phyloP scores from a whole-genome alignment of 805 yeast genomes.

The Isabelozyma rhagii region DNA sequence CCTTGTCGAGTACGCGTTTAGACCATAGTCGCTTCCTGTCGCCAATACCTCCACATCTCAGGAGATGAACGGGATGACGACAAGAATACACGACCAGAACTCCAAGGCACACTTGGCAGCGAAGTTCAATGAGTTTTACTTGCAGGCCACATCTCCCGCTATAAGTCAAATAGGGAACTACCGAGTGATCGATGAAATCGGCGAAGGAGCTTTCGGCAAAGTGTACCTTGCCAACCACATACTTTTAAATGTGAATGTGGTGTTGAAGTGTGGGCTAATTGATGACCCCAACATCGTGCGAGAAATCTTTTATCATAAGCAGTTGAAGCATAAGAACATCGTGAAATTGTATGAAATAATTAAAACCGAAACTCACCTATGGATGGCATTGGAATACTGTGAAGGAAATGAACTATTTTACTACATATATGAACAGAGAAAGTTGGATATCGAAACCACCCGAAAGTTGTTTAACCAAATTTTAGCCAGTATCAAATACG shows the following conservation, averaged over 20 bases:
- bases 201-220: conserved; percentile 91
- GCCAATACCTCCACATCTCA: too few species aligned
- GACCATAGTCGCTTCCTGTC: too few species aligned
- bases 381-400: conserved; percentile 90
- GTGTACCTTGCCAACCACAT: conserved; percentile 82
- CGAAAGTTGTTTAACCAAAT: conserved; percentile 60
- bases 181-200: conserved; percentile 66
- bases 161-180: conserved; percentile 79
- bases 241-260: conserved; percentile 69
- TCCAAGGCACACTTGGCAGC: conserved; percentile 55
- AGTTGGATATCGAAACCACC: conserved; percentile 50
- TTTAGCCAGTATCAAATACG: conserved; percentile 63
- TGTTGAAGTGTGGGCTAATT: conserved; percentile 74
- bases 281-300: conserved; percentile 84
- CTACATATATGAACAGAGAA: conserved; percentile 50
- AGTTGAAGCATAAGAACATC: conserved; percentile 78
- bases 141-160: conserved; percentile 41
- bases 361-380: conserved; percentile 72
- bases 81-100: conserved; percentile 30
- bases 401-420: conserved; percentile 77
- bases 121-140: conserved; percentile 59
- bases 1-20: too few species aligned
- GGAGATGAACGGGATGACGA: conserved; percentile 13
- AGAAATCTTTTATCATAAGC: conserved; percentile 85
- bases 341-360: conserved; percentile 84